These are phyloP conservation scores for Cercospora beticola DNA, from an alignment of 2,329 filamentous ascomycete genomes.

Conservation along the genomic window DNA sequence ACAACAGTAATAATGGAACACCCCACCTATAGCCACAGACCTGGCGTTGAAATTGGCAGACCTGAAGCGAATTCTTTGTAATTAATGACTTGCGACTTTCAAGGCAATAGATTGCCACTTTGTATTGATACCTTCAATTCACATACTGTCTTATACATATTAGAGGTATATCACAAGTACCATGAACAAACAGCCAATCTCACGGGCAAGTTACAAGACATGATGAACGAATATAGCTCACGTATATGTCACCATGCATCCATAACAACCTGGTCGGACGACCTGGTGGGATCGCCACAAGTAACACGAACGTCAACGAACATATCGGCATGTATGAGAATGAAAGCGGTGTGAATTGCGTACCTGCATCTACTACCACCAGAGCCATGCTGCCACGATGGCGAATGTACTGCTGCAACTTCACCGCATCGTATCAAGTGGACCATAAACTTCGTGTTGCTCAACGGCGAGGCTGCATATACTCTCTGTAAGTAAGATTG, in stretches of 20 bases:
- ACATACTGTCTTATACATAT: conserved; percentile 6
- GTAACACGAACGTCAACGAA: background rate
- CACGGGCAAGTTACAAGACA: background rate
- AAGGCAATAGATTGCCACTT: background rate
- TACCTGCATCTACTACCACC: background rate
- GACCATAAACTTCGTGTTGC: background rate
- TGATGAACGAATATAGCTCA: background rate
- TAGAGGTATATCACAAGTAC: background rate
- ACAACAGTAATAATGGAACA: background rate
- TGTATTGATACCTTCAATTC: background rate
- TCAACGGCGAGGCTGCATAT: background rate
- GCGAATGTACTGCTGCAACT: background rate
- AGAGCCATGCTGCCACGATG: conserved; percentile 3
- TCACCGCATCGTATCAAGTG: background rate
- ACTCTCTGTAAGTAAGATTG: background rate
- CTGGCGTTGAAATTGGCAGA: background rate
- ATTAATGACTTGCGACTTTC: background rate
- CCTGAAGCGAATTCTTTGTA: background rate
- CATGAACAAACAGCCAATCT: background rate
- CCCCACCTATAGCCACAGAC: background rate
- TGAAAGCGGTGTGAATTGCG: conserved; percentile 1
- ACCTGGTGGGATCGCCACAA: conserved; percentile 1
- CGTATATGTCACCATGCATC: background rate
- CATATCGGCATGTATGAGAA: background rate
- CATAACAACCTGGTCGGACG: background rate